Evolutionary conservation across 768 basidiomycete species (phyloP), one percentile per base, ranked within the genome.

Genomic region (Podaxis sp.): DNA sequence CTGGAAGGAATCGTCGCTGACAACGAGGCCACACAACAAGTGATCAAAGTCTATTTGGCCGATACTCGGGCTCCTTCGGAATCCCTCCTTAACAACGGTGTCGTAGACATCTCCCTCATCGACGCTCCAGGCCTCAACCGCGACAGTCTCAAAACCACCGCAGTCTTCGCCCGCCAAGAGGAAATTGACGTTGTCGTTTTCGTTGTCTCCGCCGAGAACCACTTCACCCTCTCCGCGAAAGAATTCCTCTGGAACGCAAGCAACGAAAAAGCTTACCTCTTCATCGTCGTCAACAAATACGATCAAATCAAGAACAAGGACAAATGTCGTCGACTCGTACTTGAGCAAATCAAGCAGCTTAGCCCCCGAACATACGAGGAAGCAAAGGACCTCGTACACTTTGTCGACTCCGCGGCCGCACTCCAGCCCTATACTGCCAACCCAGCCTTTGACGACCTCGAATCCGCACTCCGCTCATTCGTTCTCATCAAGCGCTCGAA

Each of bases 141-240:
- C 52, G 97, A 99, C 75, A 93, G 88, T 64, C 70, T 95, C 71
- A 91, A 96, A 78, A 99, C 97, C 1, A 99, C 96, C 2, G 93
- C 94, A 6, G 80, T 97, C 56, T 99, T 99, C 68, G 86, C 96
- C 38, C 92, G 95, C 17, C 97, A 99, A 74, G 92, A 96, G 71
- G 96, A 98, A 76, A 99, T 99, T 51, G 97, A 99, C 73, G 96
- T 99, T 24, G 87, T 99, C 62, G 96, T 99, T 61, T 99, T 98
- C 73, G 95, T 98, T 68, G 95, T 97, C 55, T 95, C 93, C 0
- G 95, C 97, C 3, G 96, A 97, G 79, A 99, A 99, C 75, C 96
- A 99, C 80, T 96, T 99, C 74, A 99, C 97, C 0, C 83, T 96
- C 19, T 96, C 95, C 3, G 91, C 95, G 13, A 93, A 90, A 72